A percentile compares a stretch with the other conserved stretches of the same genome.
phyloP scores from a whole-genome alignment of 2,329 filamentous ascomycete species.

The Cryphonectria japonica region DNA sequence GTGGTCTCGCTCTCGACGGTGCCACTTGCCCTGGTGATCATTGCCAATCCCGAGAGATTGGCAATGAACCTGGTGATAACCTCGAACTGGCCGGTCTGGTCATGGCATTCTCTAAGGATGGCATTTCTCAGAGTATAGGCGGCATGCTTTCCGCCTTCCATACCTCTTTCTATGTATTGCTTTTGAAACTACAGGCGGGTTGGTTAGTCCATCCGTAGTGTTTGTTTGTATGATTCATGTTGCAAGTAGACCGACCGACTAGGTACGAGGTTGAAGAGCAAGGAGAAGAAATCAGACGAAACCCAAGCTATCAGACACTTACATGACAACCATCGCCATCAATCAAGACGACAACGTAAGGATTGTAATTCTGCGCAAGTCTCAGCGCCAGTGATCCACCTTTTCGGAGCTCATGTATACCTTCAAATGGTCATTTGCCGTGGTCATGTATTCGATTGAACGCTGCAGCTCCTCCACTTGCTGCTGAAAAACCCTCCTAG shows the following conservation, averaged over 20 bases:
- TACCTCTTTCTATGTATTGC: conserved; percentile 55
- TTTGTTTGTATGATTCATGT: no score
- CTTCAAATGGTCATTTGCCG: conserved; percentile 50
- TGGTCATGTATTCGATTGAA: conserved; percentile 40
- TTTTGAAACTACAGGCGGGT: conserved; percentile 56
- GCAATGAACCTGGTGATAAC: conserved; percentile 61
- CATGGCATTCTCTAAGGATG: conserved; percentile 51
- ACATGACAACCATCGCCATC: conserved; percentile 59
- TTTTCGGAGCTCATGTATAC: conserved; percentile 39
- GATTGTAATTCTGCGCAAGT: conserved; percentile 53
- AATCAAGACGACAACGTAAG: conserved; percentile 64
- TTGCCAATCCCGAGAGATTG: conserved; percentile 55
- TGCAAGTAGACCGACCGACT: no score
- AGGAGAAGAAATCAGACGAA: conserved; percentile 14
- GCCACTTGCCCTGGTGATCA: conserved; percentile 54
- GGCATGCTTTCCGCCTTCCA: conserved; percentile 58
- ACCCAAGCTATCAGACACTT: conserved; percentile 6
- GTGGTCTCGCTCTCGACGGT: conserved; percentile 48
- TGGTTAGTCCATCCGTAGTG: neutral
- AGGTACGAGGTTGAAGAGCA: neutral
- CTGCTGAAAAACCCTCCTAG: conserved; percentile 55
- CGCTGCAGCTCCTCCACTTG: conserved; percentile 46
- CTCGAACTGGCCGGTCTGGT: conserved; percentile 56
- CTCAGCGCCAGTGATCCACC: conserved; percentile 27
- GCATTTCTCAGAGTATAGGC: conserved; percentile 54